Conservation (phyloP, 2,329 filamentous ascomycete species). For the Penicillium sp. region DNA sequence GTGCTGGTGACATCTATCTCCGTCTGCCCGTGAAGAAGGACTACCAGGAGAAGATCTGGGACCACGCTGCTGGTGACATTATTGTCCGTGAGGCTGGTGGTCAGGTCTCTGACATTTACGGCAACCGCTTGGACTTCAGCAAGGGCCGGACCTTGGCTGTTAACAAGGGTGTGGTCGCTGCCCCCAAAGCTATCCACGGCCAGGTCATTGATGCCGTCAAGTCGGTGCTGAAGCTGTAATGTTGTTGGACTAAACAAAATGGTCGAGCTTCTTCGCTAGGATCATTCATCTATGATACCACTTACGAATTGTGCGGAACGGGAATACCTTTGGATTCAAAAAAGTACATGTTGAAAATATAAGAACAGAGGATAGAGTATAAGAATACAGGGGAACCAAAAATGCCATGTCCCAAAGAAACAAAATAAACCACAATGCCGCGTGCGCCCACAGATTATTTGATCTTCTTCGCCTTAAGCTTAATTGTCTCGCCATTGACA, state of each 20-base stretch:
- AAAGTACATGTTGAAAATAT: conserved; percentile 24
- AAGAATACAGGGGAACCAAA: conserved; percentile 26
- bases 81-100: conserved; percentile 94
- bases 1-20: conserved; percentile 92
- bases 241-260: neutral
- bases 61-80: conserved; percentile 91
- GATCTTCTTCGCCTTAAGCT: conserved; percentile 96
- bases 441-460: conserved; percentile 57
- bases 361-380: conserved; percentile 13
- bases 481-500: conserved; percentile 96
- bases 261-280: conserved; percentile 3
- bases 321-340: conserved; percentile 22
- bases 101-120: conserved; percentile 83
- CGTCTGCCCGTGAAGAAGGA: conserved; percentile 79
- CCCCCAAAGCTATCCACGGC: conserved; percentile 71
- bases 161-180: conserved; percentile 94
- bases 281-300: conserved; percentile 38
- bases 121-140: conserved; percentile 81
- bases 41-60: conserved; percentile 99
- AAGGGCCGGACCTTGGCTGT: conserved; percentile 79
- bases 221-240: conserved; percentile 63
- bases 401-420: conserved; percentile 25
- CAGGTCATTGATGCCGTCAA: conserved; percentile 79
- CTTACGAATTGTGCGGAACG: conserved; percentile 19
- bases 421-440: conserved; percentile 8